phyloP scores from a whole-genome alignment of 495 filamentous ascomycete genomes.

The Lentithecium fluviatile region DNA sequence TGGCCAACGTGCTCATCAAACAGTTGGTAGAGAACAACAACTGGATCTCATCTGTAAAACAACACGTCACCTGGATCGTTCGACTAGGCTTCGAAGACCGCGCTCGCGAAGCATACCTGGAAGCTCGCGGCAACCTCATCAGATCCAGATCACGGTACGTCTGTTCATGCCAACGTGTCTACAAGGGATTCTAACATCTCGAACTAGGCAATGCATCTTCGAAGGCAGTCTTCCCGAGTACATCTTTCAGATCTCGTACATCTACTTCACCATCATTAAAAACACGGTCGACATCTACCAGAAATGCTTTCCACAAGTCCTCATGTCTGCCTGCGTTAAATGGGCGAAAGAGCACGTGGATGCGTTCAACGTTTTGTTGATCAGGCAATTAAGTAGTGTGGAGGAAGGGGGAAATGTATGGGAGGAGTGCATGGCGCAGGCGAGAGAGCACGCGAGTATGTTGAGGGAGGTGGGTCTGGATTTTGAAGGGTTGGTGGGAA shows the following conservation, averaged over 20 bases:
- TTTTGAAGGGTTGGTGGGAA: conserved; percentile 69
- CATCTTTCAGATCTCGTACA: conserved; percentile 92
- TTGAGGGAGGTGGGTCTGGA: conserved; percentile 86
- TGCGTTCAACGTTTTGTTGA: conserved; percentile 79
- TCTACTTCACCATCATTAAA: conserved; percentile 90
- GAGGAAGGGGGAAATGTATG: conserved; percentile 66
- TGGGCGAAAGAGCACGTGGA: conserved; percentile 95
- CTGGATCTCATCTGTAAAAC: conserved; percentile 66
- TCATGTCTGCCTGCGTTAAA: conserved; percentile 89
- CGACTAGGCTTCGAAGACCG: conserved; percentile 86
- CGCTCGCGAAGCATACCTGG: conserved; percentile 81
- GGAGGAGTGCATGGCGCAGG: conserved; percentile 79
- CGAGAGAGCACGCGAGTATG: conserved; percentile 74
- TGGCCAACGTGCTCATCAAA: conserved; percentile 71
- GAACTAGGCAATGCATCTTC: conserved; percentile 78
- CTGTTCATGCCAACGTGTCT: neutral
- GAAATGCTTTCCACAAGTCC: conserved; percentile 77
- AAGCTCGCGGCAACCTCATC: conserved; percentile 71
- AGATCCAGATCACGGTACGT: conserved; percentile 74
- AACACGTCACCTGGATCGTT: conserved; percentile 76
- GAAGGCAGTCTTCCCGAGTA: conserved; percentile 88
- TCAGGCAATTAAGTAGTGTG: conserved; percentile 79
- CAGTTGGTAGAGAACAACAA: conserved; percentile 72
- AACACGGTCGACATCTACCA: conserved; percentile 89
- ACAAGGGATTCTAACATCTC: conserved; percentile 39